Evolutionary conservation across 768 basidiomycete species (phyloP).

Genomic region (Mycena polygramma): DNA sequence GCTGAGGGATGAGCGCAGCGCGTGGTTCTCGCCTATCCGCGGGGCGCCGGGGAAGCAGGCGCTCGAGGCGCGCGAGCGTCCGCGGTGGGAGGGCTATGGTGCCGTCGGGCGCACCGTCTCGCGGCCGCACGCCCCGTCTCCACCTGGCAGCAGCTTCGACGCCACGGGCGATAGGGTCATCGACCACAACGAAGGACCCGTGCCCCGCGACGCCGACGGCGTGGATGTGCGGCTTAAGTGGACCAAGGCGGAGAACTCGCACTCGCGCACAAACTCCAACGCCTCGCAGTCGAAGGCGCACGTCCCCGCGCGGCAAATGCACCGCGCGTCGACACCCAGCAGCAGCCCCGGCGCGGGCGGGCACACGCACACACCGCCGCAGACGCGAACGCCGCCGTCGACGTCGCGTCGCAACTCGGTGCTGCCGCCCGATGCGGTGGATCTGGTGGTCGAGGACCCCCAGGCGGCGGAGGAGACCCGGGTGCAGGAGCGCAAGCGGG

Average conservation of each 20-base stretch:
- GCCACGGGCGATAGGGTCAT: slow-evolving; percentile 47
- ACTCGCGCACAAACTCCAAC: slow-evolving; percentile 36
- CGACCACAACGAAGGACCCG: slow-evolving; percentile 59
- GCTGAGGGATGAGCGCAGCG: slow-evolving; percentile 78
- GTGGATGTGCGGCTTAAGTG: slow-evolving; percentile 61
- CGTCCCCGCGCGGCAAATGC: slow-evolving; percentile 1
- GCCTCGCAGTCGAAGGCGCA: slow-evolving; percentile 29
- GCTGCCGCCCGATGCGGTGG: slow-evolving; percentile 84
- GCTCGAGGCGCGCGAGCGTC: slow-evolving; percentile 52
- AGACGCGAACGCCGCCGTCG: slow-evolving; percentile 46
- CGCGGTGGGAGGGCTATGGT: slow-evolving; percentile 70
- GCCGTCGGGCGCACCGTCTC: slow-evolving; percentile 54
- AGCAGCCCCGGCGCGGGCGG: neutral
- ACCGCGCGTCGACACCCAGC: neutral
- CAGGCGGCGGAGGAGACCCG: slow-evolving; percentile 60
- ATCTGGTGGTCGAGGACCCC: slow-evolving; percentile 84
- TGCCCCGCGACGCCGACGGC: slow-evolving; percentile 38
- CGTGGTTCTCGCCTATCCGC: slow-evolving; percentile 75
- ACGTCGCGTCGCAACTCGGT: slow-evolving; percentile 51
- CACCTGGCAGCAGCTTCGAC: slow-evolving; percentile 4
- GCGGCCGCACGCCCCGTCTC: slow-evolving; percentile 26
- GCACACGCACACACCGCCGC: slow-evolving; percentile 1
- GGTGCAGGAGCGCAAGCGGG: slow-evolving; percentile 66
- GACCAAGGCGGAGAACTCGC: slow-evolving; percentile 50
- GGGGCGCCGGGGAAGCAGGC: slow-evolving; percentile 57